Conservation (phyloP, 1,139 yeast species). For the Hansenula sp. region DNA sequence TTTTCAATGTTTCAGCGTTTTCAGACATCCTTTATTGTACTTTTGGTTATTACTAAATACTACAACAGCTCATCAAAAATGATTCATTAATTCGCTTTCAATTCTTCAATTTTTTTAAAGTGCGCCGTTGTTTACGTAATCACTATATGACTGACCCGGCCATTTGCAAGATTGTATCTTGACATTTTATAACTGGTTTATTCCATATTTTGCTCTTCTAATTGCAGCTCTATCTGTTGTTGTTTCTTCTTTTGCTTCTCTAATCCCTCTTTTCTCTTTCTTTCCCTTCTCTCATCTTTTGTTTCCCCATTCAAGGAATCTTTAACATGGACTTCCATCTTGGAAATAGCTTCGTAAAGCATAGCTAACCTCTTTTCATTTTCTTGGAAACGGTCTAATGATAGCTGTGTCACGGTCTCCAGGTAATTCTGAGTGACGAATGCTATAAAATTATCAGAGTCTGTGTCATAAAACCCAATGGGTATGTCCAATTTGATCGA, state of each 20-base stretch:
- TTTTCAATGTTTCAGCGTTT: conserved; percentile 33
- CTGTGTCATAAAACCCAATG: conserved; percentile 48
- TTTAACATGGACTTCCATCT: conserved; percentile 22
- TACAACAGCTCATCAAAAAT: neutral
- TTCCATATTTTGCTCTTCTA: no score
- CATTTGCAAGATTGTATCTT: no score
- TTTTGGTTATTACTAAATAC: conserved; percentile 19
- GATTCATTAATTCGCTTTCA: neutral
- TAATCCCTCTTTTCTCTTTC: conserved; percentile 62
- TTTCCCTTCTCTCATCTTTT: conserved; percentile 53
- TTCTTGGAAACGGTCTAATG: conserved; percentile 59
- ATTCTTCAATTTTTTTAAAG: no score
- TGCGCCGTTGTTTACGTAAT: neutral
- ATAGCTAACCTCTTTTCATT: conserved; percentile 53
- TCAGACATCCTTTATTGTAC: conserved; percentile 29
- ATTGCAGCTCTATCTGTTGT: neutral
- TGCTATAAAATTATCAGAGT: conserved; percentile 28
- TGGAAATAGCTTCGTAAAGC: conserved; percentile 40
- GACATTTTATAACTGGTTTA: neutral
- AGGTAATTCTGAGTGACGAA: conserved; percentile 51
- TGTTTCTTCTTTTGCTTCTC: conserved; percentile 34
- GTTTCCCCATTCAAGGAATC: conserved; percentile 29
- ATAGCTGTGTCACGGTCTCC: conserved; percentile 41
- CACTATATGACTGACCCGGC: conserved; percentile 1
- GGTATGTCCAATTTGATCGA: conserved; percentile 73